phyloP scores from a whole-genome alignment of 2,329 filamentous ascomycete genomes.

The Ophiostoma sp. region DNA sequence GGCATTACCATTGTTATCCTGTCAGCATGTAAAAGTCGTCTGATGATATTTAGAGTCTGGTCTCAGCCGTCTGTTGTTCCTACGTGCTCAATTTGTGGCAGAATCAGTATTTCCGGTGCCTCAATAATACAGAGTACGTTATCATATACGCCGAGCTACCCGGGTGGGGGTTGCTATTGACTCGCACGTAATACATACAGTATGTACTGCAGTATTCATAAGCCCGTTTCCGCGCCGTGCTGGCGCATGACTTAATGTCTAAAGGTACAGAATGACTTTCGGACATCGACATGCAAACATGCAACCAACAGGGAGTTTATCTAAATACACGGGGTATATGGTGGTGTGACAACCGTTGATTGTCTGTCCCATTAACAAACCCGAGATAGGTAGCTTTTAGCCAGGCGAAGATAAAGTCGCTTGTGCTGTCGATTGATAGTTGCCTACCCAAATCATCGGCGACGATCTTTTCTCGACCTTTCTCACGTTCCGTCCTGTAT shows the following conservation, averaged over 20 bases:
- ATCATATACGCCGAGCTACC: constrained; percentile 1
- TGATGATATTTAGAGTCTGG: not conserved
- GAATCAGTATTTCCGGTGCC: not conserved
- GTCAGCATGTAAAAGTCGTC: not conserved
- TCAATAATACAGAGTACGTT: not conserved
- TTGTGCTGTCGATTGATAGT: not conserved
- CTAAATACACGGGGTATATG: not conserved
- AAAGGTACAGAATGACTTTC: not conserved
- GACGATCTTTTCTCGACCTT: not conserved
- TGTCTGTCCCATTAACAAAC: not conserved
- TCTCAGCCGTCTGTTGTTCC: not conserved
- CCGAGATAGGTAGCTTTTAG: not conserved
- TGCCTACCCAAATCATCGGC: not conserved
- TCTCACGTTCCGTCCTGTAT: not conserved
- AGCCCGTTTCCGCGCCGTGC: not conserved
- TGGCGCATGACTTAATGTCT: not conserved
- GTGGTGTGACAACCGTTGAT: not conserved
- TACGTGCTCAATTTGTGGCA: not conserved
- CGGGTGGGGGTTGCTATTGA: not conserved
- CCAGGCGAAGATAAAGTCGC: not conserved
- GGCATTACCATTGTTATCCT: not conserved
- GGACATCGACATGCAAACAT: no score
- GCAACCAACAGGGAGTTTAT: not conserved
- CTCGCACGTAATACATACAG: not conserved
- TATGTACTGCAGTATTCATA: not conserved